A percentile compares a stretch with the other conserved stretches of the same genome.
These are phyloP conservation scores for Vitis hybrid DNA, from an alignment of 177 flowering plant genomes.

Conservation along the genomic window DNA sequence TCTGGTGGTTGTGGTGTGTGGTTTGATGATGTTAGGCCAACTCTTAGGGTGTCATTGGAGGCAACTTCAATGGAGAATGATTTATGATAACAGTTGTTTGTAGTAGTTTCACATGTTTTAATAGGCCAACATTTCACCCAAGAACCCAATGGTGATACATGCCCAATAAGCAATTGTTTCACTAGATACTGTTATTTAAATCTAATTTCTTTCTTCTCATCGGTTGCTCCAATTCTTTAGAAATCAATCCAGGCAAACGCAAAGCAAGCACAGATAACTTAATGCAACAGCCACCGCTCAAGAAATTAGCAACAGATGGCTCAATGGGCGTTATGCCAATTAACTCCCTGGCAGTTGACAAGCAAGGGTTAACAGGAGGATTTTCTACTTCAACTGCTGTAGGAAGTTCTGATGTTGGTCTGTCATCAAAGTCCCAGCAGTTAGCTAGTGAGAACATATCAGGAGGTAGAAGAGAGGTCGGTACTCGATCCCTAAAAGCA, in stretches of 20 bases:
- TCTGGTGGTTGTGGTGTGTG: too few relatives aligned
- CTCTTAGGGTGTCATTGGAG: too few relatives aligned
- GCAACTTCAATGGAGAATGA: too few relatives aligned
- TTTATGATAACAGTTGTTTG: too few relatives aligned
- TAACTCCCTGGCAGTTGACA: constrained; percentile 42
- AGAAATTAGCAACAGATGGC: constrained; percentile 59
- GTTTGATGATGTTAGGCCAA: too few relatives aligned
- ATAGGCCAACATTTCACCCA: too few relatives aligned
- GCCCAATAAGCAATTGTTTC: too few relatives aligned
- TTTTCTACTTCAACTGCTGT: constrained; percentile 35
- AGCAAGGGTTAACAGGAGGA: constrained; percentile 46
- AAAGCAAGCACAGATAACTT: constrained; percentile 63
- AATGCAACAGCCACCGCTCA: constrained; percentile 72
- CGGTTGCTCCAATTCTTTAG: background rate
- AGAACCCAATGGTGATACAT: too few relatives aligned
- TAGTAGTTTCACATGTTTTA: too few relatives aligned
- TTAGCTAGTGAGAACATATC: constrained; percentile 33
- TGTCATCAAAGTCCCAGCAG: constrained; percentile 41
- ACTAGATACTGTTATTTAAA: too few relatives aligned
- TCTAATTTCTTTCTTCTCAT: background rate
- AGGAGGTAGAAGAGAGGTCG: constrained; percentile 41
- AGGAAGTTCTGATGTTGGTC: constrained; percentile 33
- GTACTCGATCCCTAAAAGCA: constrained; percentile 28
- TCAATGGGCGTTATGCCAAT: constrained; percentile 39
- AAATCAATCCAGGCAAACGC: constrained; percentile 57